A percentile compares a stretch with the other conserved stretches of the same genome.
Evolutionary conservation across 345 rosid genomes (phyloP).

Genomic region (Angophora floribunda): DNA sequence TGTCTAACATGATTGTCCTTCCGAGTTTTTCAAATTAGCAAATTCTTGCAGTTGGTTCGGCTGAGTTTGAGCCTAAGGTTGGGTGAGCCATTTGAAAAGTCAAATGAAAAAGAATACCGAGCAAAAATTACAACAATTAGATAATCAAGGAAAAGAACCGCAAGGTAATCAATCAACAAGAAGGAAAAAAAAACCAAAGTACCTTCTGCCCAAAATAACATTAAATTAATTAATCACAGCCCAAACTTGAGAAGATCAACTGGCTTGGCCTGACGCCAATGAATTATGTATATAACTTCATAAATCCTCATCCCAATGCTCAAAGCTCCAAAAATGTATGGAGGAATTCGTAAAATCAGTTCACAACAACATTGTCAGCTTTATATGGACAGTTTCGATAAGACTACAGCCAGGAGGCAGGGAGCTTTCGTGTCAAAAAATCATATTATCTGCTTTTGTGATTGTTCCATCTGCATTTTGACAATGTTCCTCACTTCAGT

Average conservation of each 20-base stretch:
- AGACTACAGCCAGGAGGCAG: not conserved
- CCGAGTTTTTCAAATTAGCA: not conserved
- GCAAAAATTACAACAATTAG: not conserved
- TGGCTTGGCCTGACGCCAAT: not conserved
- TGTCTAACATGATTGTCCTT: not conserved
- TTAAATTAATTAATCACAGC: not conserved
- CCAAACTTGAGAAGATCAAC: not conserved
- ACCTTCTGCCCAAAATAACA: too few relatives aligned
- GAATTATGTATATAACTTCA: not conserved
- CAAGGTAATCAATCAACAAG: not conserved
- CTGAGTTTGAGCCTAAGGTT: not conserved
- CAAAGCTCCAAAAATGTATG: not conserved
- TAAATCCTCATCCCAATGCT: not conserved
- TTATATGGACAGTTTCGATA: not conserved
- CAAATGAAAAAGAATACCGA: not conserved
- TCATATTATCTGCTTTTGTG: not conserved
- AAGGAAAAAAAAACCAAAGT: not conserved
- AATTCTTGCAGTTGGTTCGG: not conserved
- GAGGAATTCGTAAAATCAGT: not conserved
- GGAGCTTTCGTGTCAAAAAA: not conserved
- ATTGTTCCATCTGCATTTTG: not conserved
- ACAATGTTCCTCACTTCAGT: not conserved
- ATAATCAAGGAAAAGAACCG: not conserved
- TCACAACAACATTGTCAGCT: not conserved
- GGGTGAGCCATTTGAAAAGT: too few relatives aligned